Base-by-base conservation (phyloP, 163 green algal genomes). In the Chlamydomonas reinhardtii region DNA sequence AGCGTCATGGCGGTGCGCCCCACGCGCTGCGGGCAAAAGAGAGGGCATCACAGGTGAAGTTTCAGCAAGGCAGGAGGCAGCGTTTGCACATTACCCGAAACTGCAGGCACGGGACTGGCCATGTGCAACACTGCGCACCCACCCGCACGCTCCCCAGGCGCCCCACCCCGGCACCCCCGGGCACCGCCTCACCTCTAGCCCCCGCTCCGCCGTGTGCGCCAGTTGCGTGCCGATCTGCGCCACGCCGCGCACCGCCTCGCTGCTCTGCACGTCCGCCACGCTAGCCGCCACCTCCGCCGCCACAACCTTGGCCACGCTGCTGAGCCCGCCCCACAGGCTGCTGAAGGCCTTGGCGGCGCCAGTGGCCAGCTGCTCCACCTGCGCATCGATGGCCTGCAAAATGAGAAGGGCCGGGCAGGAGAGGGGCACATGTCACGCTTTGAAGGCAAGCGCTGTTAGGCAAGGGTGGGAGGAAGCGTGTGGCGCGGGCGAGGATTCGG, bases 291-390 rank as follows among this genome's bases (percentile, higher is more conserved):
- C 81, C 81, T 87, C 81, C 25, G 81, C 70, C 56, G 81, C 81
- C 81, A 87, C 81, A 61, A 87, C 82, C 72, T 82, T 81, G 59
- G 72, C 82, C 72, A 87, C 82, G 39, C 71, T 81, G 71, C 76
- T 88, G 34, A 93, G 71, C 2, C 88, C 86, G 29, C 91, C 89
- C 84, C 89, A 93, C 43, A 93, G 73, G 59, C 76, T 89, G 77
- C 73, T 89, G 39, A 94, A 71, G 32, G 89, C 91, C 79, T 90
- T 90, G 11, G 89, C 91, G 2, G 89, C 91, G 37, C 87, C 89
- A 15, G 32, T 84, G 16, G 87, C 86, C 52, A 94, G 74, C 89
- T 90, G 73, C 82, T 93, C 91, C 48, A 94, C 82, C 71, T 93
- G 88, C 1, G 92, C 89, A 24, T 94, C 91, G 73, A 94, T 90